These are phyloP conservation scores for Fusarium tjaetaba DNA, from an alignment of 2,329 filamentous ascomycete species.

Conservation along the genomic window DNA sequence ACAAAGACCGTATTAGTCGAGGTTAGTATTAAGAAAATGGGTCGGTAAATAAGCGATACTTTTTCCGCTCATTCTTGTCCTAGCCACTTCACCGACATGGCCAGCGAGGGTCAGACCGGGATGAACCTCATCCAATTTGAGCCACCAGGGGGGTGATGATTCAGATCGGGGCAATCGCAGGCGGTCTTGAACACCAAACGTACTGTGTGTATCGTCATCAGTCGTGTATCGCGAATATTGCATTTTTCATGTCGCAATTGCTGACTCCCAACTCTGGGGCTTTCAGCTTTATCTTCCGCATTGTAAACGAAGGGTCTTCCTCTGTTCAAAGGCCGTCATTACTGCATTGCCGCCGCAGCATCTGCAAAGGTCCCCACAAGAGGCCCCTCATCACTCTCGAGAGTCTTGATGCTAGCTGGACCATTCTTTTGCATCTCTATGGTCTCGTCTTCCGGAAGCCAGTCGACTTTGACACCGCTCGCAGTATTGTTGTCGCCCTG, in stretches of 20 bases:
- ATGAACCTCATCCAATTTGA: not conserved
- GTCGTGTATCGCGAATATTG: conserved; percentile 10
- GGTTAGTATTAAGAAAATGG: conserved; percentile 15
- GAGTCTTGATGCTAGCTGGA: conserved; percentile 47
- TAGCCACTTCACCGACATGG: conserved; percentile 20
- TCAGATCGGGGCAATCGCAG: conserved; percentile 7
- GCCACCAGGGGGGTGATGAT: not conserved
- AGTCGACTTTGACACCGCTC: conserved; percentile 63
- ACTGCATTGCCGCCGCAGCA: conserved; percentile 63
- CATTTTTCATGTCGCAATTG: conserved; percentile 9
- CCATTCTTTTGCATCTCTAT: conserved; percentile 56
- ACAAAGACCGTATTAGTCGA: conserved; percentile 19
- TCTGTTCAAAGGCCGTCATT: conserved; percentile 3
- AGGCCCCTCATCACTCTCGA: conserved; percentile 51
- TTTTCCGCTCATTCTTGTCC: conserved; percentile 29
- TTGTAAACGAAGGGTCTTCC: not conserved
- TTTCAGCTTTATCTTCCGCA: not conserved
- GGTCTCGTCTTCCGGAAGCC: conserved; percentile 63
- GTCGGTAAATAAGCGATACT: conserved; percentile 3
- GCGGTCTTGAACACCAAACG: conserved; percentile 11
- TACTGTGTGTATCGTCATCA: conserved; percentile 6
- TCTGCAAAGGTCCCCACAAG: conserved; percentile 71
- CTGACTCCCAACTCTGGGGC: not conserved
- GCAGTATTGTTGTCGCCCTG: conserved; percentile 54
- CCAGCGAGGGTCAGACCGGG: conserved; percentile 1